Evolutionary conservation across 2,329 filamentous ascomycete genomes (phyloP), one percentile per base, ranked within the genome.

Genomic region (Fusarium luffae): DNA sequence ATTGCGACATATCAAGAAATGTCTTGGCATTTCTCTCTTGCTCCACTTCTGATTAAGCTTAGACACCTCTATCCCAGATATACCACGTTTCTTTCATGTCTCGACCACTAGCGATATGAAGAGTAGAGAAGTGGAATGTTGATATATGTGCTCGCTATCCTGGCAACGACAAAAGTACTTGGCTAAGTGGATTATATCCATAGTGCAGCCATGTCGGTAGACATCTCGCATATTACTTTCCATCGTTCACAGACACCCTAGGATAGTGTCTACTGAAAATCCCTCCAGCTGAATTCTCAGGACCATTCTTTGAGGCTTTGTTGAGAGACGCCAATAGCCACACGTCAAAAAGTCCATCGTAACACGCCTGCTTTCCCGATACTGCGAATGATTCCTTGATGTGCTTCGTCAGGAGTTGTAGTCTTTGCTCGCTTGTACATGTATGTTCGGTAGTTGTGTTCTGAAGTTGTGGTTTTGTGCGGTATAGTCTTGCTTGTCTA

Each of bases 1-100:
- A n/a, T 51, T 51, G 18, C 49, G 37, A 50, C 12, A 32, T 25
- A 40, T 51, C 54, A 42, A 40, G 16, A 54, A 27, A 54, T 48
- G 42, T 34, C 63, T 66, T 54, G 61, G 48, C 62, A 42, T 52
- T 41, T 42, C 23, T 52, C 18, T 27, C 1, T 42, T 18, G 34
- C 49, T 52, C 49, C 49, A 52, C 34, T 52, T 52, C 32, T 21
- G 9, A 14, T 18, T 19, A 21, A 52, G 49, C 49, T 42, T 52
- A 7, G 49, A 52, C 49, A 25, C 23, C 41, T 41, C 37, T n/a
- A 52, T 42, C 27, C 49, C 23, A 11, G 23, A 14, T 40, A 21
- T 7, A 52, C 49, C 32, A 41, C 23, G 32, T 51, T 41, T 51
- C 21, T 27, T 13, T n/a, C 5, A 21, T 19, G 32, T 51, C 49